These are phyloP conservation scores for Aspergillus neotritici DNA, from an alignment of 2,329 filamentous ascomycete species.

Conservation along the genomic window DNA sequence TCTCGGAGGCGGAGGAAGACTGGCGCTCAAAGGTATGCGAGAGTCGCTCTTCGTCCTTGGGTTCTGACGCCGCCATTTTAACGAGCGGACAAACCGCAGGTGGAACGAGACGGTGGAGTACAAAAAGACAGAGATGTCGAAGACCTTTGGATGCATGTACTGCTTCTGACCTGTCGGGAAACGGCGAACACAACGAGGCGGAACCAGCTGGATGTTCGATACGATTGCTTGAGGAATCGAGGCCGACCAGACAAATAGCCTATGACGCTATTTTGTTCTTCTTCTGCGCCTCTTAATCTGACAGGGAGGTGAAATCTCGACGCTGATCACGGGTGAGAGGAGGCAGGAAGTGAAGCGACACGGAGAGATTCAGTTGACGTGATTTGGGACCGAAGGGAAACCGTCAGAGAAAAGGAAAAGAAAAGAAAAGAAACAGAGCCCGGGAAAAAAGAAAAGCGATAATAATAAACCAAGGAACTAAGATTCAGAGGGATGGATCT, in stretches of 20 bases:
- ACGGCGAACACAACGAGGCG: not conserved
- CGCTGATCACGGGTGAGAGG: slow-evolving; percentile 1
- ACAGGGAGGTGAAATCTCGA: not conserved
- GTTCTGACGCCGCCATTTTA: slow-evolving; percentile 35
- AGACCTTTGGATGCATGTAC: slow-evolving; percentile 33
- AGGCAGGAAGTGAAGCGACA: not conserved
- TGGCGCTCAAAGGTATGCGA: slow-evolving; percentile 11
- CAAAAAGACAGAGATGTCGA: slow-evolving; percentile 17
- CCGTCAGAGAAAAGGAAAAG: slow-evolving; percentile 3
- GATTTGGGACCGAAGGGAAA: too few relatives aligned
- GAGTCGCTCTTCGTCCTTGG: slow-evolving; percentile 12
- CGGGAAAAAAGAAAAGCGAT: not conserved
- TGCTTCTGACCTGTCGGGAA: slow-evolving; percentile 6
- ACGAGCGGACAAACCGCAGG: slow-evolving; percentile 32
- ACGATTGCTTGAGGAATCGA: not conserved
- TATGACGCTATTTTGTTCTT: too few relatives aligned
- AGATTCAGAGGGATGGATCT: not conserved
- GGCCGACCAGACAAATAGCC: too few relatives aligned
- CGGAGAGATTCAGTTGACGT: not conserved
- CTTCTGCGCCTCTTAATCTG: too few relatives aligned
- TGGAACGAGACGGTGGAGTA: slow-evolving; percentile 27
- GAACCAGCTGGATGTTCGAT: not conserved
- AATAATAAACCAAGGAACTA: slow-evolving; percentile 8
- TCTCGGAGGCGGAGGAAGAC: slow-evolving; percentile 18
- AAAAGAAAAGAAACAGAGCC: slow-evolving; percentile 3